phyloP scores from a whole-genome alignment of 345 rosid species.

The Linum trigynum region DNA sequence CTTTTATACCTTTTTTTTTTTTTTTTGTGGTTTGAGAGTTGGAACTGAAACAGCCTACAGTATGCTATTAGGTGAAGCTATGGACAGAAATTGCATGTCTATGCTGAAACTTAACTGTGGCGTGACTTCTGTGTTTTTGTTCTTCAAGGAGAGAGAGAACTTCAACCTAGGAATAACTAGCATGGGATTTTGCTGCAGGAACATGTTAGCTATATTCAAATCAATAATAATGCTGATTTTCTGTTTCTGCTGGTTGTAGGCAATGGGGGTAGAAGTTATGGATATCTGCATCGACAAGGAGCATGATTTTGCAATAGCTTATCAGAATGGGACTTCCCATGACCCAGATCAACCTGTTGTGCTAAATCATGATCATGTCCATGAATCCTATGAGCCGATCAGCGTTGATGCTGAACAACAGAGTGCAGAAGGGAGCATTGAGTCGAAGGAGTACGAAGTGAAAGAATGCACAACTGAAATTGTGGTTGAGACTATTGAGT shows the following conservation, averaged over 20 bases:
- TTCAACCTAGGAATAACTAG: background rate
- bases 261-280: constrained; percentile 43
- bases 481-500: constrained; percentile 33
- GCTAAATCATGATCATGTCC: constrained; percentile 29
- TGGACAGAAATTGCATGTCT: background rate
- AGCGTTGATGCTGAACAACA: constrained; percentile 36
- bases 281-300: constrained; percentile 83
- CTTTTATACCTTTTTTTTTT: too few species aligned
- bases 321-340: constrained; percentile 38
- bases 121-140: background rate
- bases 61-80: background rate
- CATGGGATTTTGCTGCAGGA: background rate
- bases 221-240: constrained; percentile 6
- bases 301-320: constrained; percentile 46
- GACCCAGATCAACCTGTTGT: constrained; percentile 33
- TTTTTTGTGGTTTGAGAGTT: background rate
- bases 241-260: constrained; percentile 19
- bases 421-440: constrained; percentile 43
- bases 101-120: background rate
- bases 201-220: background rate
- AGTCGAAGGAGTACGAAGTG: constrained; percentile 62
- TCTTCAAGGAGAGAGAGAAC: background rate
- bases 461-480: constrained; percentile 68
- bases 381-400: constrained; percentile 37
- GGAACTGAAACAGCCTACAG: background rate